Evolutionary conservation across 2,329 filamentous ascomycete genomes (phyloP).

Genomic region (Diaporthe destruens): DNA sequence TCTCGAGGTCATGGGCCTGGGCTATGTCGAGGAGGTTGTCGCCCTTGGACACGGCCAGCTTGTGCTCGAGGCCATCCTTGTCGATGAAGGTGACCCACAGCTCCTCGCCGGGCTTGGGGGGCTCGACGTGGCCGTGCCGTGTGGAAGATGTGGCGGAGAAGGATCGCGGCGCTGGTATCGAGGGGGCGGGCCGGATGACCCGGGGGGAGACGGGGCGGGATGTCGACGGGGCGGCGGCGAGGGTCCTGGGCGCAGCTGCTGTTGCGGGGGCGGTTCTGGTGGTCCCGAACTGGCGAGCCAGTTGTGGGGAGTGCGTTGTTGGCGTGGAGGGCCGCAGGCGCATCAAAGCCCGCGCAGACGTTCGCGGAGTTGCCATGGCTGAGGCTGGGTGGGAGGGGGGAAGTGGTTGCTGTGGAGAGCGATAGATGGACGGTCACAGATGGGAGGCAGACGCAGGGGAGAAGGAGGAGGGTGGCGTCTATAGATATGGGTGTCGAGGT

Average conservation of each 20-base stretch:
- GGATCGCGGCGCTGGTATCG: slow-evolving; percentile 36
- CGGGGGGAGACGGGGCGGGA: background rate
- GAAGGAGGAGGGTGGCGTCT: background rate
- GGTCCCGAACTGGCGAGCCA: slow-evolving; percentile 24
- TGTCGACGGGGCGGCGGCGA: slow-evolving; percentile 23
- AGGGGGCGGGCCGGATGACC: background rate
- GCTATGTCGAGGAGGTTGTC: slow-evolving; percentile 97
- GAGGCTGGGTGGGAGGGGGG: too few species aligned
- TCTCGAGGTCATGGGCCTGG: slow-evolving; percentile 93
- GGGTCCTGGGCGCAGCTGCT: slow-evolving; percentile 12
- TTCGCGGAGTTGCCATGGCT: slow-evolving; percentile 30
- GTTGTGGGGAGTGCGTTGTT: slow-evolving; percentile 23
- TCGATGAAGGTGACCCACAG: slow-evolving; percentile 93
- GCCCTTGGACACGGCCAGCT: slow-evolving; percentile 83
- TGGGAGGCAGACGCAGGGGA: too few species aligned
- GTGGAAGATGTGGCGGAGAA: slow-evolving; percentile 72
- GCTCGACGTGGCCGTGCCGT: slow-evolving; percentile 82
- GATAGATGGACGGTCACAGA: too few species aligned
- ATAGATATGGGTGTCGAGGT: background rate
- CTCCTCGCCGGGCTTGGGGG: slow-evolving; percentile 94
- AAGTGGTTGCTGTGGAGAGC: too few species aligned
- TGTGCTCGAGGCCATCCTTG: slow-evolving; percentile 83
- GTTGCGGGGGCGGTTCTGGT: background rate
- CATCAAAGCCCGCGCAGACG: slow-evolving; percentile 26
- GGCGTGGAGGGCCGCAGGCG: slow-evolving; percentile 8